A percentile compares a stretch with the other conserved stretches of the same genome.
Conservation (phyloP, 345 rosid species). For the Brassica carinata region DNA sequence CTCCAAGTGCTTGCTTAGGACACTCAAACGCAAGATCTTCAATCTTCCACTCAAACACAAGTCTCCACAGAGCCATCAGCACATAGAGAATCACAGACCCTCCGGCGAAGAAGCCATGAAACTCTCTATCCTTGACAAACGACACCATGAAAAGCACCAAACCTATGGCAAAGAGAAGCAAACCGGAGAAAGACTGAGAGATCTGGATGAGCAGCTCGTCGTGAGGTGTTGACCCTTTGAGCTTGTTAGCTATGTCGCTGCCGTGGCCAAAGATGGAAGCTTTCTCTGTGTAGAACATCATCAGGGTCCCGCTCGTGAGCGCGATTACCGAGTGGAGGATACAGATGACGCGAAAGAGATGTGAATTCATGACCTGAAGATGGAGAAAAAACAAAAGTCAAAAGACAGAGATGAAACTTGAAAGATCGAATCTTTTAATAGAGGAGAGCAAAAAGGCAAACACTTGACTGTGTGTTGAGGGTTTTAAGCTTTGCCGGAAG, state of each 20-base stretch:
- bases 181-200: slow-evolving; percentile 85
- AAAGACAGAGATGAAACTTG: background rate
- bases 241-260: slow-evolving; percentile 59
- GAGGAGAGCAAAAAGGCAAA: background rate
- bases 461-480: background rate
- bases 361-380: slow-evolving; percentile 34
- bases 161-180: slow-evolving; percentile 82
- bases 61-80: slow-evolving; percentile 75
- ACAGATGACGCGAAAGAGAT: slow-evolving; percentile 52
- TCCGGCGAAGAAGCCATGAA: slow-evolving; percentile 76
- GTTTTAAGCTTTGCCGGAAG: slow-evolving; percentile 25
- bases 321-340: slow-evolving; percentile 78
- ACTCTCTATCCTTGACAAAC: slow-evolving; percentile 73
- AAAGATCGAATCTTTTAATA: background rate
- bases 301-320: slow-evolving; percentile 64
- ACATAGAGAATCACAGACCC: slow-evolving; percentile 80
- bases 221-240: slow-evolving; percentile 87
- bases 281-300: slow-evolving; percentile 82
- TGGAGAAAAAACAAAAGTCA: background rate
- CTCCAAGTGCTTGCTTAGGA: slow-evolving; percentile 71
- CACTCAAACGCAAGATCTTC: slow-evolving; percentile 74
- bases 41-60: slow-evolving; percentile 64
- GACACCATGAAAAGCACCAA: slow-evolving; percentile 82
- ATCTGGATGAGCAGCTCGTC: slow-evolving; percentile 87
- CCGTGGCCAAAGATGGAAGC: slow-evolving; percentile 66